These are phyloP conservation scores for Cyberlindnera lachancei DNA, from an alignment of 805 yeast genomes.

Conservation along the genomic window DNA sequence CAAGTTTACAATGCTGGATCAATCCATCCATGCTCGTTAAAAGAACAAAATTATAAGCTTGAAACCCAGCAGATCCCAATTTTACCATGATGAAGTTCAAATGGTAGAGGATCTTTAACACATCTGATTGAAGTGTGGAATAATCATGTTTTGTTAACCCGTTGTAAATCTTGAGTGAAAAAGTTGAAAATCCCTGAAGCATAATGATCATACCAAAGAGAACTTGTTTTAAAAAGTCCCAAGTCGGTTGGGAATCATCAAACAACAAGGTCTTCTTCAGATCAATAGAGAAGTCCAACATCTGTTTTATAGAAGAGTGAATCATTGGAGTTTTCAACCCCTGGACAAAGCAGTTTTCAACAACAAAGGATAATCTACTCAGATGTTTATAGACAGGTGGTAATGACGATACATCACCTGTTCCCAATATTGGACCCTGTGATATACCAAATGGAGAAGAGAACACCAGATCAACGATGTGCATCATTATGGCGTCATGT, in stretches of 20 bases:
- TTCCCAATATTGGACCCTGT: slow-evolving; percentile 2
- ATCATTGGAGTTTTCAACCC: slow-evolving; percentile 13
- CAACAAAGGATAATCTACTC: slow-evolving; percentile 39
- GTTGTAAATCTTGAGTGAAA: slow-evolving; percentile 26
- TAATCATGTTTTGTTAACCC: slow-evolving; percentile 10
- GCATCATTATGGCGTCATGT: slow-evolving; percentile 13
- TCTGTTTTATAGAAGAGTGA: slow-evolving; percentile 9
- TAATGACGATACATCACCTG: no score
- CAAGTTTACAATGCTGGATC: slow-evolving; percentile 21
- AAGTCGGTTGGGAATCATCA: slow-evolving; percentile 16
- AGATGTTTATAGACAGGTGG: slow-evolving; percentile 41
- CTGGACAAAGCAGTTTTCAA: slow-evolving; percentile 29
- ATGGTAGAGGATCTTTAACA: slow-evolving; percentile 36
- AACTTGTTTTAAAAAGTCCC: slow-evolving; percentile 33
- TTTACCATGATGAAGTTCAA: slow-evolving; percentile 40
- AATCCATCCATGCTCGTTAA: slow-evolving; percentile 38
- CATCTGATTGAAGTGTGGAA: slow-evolving; percentile 21
- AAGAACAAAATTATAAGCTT: slow-evolving; percentile 54
- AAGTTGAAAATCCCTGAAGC: slow-evolving; percentile 40
- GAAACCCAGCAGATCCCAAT: slow-evolving; percentile 60
- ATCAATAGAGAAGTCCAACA: slow-evolving; percentile 9
- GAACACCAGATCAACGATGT: slow-evolving; percentile 15
- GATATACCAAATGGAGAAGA: slow-evolving; percentile 16
- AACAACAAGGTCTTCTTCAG: slow-evolving; percentile 7
- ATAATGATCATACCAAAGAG: slow-evolving; percentile 43